Percentiles rank a stretch among this genome's conserved stretches.
phyloP scores from a whole-genome alignment of 2,329 filamentous ascomycete genomes.

The Colletotrichum godetiae region DNA sequence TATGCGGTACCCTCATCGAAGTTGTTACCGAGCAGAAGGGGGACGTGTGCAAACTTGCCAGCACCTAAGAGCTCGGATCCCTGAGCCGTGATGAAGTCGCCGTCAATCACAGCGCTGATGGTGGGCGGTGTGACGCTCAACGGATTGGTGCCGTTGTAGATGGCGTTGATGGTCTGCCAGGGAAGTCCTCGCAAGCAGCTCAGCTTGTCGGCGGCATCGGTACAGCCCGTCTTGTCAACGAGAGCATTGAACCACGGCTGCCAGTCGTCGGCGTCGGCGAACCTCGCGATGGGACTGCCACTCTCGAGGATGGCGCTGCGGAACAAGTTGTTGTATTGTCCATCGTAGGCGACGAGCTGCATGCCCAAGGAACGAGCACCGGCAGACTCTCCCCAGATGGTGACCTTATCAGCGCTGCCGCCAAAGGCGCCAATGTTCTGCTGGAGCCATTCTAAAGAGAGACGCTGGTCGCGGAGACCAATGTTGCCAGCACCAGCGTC shows the following conservation, averaged over 20 bases:
- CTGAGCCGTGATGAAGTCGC: constrained; percentile 52
- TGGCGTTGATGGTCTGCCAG: constrained; percentile 50
- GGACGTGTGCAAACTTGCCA: constrained; percentile 72
- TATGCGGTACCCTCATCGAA: constrained; percentile 76
- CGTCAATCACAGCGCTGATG: constrained; percentile 46
- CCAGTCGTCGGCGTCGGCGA: constrained; percentile 63
- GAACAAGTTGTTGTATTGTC: constrained; percentile 71
- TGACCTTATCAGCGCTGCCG: constrained; percentile 72
- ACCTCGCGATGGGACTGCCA: constrained; percentile 62
- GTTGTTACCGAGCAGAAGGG: constrained; percentile 72
- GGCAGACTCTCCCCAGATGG: constrained; percentile 72
- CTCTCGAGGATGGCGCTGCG: constrained; percentile 74
- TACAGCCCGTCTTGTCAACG: constrained; percentile 45
- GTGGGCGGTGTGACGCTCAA: constrained; percentile 38
- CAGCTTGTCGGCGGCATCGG: constrained; percentile 56
- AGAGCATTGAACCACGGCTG: constrained; percentile 36
- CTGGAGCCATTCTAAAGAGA: constrained; percentile 71
- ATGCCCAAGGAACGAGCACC: constrained; percentile 70
- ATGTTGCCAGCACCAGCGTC: constrained; percentile 67
- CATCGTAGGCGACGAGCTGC: constrained; percentile 71
- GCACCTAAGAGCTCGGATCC: constrained; percentile 62
- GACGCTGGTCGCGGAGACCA: constrained; percentile 69
- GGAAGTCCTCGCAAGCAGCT: constrained; percentile 64
- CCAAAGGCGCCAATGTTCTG: constrained; percentile 75
- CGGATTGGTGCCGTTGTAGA: constrained; percentile 66